Percentiles rank a stretch among this genome's conserved stretches.
Conservation (phyloP, 2,329 filamentous ascomycete genomes). For the Cryphonectria parasitica region DNA sequence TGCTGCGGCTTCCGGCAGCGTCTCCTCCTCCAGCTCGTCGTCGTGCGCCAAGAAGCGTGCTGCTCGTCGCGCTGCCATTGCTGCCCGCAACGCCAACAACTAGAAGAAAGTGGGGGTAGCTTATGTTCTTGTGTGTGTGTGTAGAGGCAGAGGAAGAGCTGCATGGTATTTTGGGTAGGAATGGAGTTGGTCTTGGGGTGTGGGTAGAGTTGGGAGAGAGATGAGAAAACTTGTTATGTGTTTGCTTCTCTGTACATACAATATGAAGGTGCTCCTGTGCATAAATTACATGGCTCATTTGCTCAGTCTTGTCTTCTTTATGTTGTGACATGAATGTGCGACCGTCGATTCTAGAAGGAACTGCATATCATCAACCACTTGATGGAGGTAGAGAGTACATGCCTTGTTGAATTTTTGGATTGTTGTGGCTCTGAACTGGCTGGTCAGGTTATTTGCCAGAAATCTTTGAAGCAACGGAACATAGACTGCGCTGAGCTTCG, state of each 20-base stretch:
- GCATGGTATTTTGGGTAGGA: not conserved
- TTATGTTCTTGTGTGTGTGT: not conserved
- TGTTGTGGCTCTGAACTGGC: not conserved
- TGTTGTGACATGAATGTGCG: not conserved
- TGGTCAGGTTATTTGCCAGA: no score
- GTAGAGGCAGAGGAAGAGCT: no score
- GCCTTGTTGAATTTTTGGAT: not conserved
- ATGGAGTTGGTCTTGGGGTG: not conserved
- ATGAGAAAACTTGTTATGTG: not conserved
- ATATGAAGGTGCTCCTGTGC: constrained; percentile 9
- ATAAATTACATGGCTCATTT: not conserved
- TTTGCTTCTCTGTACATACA: constrained; percentile 17
- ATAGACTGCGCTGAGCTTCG: no score
- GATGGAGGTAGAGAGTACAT: not conserved
- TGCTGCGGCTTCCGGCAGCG: constrained; percentile 6
- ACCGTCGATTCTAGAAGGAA: no score
- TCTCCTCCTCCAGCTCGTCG: constrained; percentile 11
- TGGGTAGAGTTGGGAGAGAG: not conserved
- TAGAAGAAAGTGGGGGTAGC: not conserved
- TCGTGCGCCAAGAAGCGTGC: constrained; percentile 22
- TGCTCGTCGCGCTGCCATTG: constrained; percentile 18
- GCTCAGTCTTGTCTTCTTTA: not conserved
- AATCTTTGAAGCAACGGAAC: no score
- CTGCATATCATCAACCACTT: not conserved
- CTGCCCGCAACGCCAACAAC: constrained; percentile 5